phyloP scores from a whole-genome alignment of 2,329 filamentous ascomycete genomes.

The Tolypocladium amazonense region DNA sequence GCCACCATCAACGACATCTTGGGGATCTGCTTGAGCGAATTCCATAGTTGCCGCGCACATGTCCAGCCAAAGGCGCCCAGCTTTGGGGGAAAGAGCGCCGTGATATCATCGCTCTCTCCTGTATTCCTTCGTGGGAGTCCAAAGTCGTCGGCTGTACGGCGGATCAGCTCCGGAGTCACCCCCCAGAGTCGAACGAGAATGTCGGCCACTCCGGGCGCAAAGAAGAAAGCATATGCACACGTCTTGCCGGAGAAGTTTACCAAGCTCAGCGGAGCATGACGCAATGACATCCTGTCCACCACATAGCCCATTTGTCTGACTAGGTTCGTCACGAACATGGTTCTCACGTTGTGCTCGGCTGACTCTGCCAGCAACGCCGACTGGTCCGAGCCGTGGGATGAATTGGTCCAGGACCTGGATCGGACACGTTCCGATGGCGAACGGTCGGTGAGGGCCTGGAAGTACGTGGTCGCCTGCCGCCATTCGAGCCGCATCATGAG shows the following conservation, averaged over 20 bases:
- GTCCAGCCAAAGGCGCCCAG: conserved; percentile 50
- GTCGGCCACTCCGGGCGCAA: conserved; percentile 77
- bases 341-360: conserved; percentile 78
- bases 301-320: conserved; percentile 75
- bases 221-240: conserved; percentile 88
- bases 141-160: conserved; percentile 61
- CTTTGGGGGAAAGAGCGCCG: conserved; percentile 56
- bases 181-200: conserved; percentile 76
- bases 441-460: conserved; percentile 51
- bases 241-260: conserved; percentile 86
- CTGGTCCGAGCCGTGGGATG: conserved; percentile 55
- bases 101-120: conserved; percentile 53
- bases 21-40: conserved; percentile 54
- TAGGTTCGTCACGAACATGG: conserved; percentile 75
- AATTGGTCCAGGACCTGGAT: conserved; percentile 35
- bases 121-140: conserved; percentile 46
- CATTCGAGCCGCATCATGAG: conserved; percentile 88
- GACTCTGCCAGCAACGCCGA: conserved; percentile 47
- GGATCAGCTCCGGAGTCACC: conserved; percentile 55
- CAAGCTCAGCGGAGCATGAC: conserved; percentile 53
- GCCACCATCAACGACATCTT: conserved; percentile 56
- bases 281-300: conserved; percentile 79
- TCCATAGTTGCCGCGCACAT: conserved; percentile 34
- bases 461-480: conserved; percentile 61
- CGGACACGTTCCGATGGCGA: conserved; percentile 34